Evolutionary conservation across 345 rosid species (phyloP), one percentile per base, ranked within the genome.

Genomic region (Hibiscus syriacus): DNA sequence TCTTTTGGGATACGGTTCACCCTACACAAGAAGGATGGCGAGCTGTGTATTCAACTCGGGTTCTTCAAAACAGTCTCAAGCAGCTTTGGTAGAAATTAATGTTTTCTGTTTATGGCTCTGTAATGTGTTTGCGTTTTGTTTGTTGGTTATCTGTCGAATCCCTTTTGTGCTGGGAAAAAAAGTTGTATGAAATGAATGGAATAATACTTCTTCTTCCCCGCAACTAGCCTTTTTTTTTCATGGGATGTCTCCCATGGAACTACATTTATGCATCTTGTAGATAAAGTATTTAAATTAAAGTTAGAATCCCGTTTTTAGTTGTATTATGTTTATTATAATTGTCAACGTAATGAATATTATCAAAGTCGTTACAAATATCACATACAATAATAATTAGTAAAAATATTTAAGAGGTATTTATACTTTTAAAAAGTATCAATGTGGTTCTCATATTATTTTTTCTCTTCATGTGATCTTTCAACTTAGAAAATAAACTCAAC

Each of bases 1-100:
- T 89, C 74, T 89, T 87, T 29, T 89, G 96, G 96, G 96, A 89
- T 71, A 3, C 17, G 0, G 78, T 73, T 25, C 96, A 87, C 55
- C 82, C 89, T 5, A 74, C 84, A 0, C 85, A 89, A 57, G 69
- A 71, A 58, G 92, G 89, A 66, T 89, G 92, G 96, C 75, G 63
- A 34, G 74, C 89, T 5, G 53, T 87, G 0, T 87, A 70, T 55
- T 69, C 73, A 11, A 62, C 67, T 27, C 36, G 23, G 6, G 73
- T 72, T 65, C 26, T 81, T 50, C 67, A 67, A 43, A 17, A 65
- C 20, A 52, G 60, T 65, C 76, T 77, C 23, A 45, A 59, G n/a
- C 55, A 71, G 67, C 60, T 72, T 26, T 30, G 49, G 27, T 43
- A 63, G 53, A 26, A 25, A 25, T 22, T 46, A n/a, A n/a, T n/a